Base-by-base conservation (phyloP, 305 asterid genomes). In the Solanum hybrid region DNA sequence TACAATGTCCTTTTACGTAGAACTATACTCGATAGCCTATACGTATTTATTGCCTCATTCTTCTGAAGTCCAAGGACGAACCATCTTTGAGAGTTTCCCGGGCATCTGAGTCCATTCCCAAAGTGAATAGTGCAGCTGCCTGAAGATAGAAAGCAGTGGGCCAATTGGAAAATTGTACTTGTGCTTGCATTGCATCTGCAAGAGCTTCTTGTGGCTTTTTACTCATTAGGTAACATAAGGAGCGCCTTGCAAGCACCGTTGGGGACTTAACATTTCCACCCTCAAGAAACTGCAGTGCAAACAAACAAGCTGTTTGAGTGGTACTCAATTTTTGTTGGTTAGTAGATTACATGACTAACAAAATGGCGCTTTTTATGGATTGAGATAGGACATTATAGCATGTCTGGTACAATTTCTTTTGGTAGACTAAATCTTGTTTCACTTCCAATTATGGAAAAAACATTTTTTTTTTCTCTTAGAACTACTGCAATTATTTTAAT, bases 111-210 rank as follows among this genome's bases (percentile, higher is more conserved):
- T 93, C 93, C 94, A 94, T 94, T 76, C 94, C 93, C 20, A 94
- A 77, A 75, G 90, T 92, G 73, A 89, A 91, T 37, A 94, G 95
- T 29, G 94, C 94, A 13, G 95, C 94, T 33, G 94, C 93, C 89
- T 94, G 95, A 76, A 94, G 95, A 90, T 93, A 93, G 88, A 93
- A 91, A 15, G 94, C 94, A 61, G 92, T 89, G 14, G 95, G 93
- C 95, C 95, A 93, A 32, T 93, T 92, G 51, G 95, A 92, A 45
- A 93, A 93, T 36, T 90, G 91, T 68, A 89, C 91, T 88, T 93
- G 95, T 15, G 95, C 94, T 87, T 94, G 93, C 95, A 94, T 91
- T 29, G 95, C 95, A 83, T 94, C 95, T 7, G 92, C 93, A 3
- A 94, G 94, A 68, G 95, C 94, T 92, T 94, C 94, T 88, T 94